Conservation (phyloP, 352 stramenopile species). For the Pythium grandisporangium region DNA sequence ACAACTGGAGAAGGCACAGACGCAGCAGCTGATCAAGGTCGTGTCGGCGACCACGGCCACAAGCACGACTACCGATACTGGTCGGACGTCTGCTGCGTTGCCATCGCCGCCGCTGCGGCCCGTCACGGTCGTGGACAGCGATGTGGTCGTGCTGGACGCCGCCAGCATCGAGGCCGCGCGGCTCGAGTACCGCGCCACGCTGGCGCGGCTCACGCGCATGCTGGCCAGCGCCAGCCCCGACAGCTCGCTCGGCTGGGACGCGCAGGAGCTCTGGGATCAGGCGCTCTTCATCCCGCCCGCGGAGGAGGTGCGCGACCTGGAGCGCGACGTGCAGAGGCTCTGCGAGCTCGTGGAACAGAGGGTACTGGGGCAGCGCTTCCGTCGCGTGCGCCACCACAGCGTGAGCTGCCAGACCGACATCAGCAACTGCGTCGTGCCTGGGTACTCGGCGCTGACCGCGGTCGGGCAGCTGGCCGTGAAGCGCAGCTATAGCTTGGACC, state of each 20-base stretch:
- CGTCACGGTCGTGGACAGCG: no score
- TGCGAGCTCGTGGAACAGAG: conserved; percentile 20
- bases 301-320: conserved; percentile 40
- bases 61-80: no score
- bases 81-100: no score
- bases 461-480: background rate
- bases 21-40: background rate
- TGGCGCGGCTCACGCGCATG: conserved; percentile 18
- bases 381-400: background rate
- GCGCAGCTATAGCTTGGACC: no score
- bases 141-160: conserved; percentile 20
- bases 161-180: conserved; percentile 13
- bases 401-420: conserved; percentile 22
- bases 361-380: conserved; percentile 11
- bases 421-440: conserved; percentile 11
- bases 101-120: no score
- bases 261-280: conserved; percentile 44
- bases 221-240: conserved; percentile 30
- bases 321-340: conserved; percentile 22
- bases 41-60: background rate
- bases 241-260: conserved; percentile 32
- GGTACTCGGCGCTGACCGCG: background rate
- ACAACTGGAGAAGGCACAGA: background rate
- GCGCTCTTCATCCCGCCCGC: conserved; percentile 44
- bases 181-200: conserved; percentile 23